phyloP scores from a whole-genome alignment of 2,329 filamentous ascomycete genomes.

The Ascochyta clinopodiicola region DNA sequence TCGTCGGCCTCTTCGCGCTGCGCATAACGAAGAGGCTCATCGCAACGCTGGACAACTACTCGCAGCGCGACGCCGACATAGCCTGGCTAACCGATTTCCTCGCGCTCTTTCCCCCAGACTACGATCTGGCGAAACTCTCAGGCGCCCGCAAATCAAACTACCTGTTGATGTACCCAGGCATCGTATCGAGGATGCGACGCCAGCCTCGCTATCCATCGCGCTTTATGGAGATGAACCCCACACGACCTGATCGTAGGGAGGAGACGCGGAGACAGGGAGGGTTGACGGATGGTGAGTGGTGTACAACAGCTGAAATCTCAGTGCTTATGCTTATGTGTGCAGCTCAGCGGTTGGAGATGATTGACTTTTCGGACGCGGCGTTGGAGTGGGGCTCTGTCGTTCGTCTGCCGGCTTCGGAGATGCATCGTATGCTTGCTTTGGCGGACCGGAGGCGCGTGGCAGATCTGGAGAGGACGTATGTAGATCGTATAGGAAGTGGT shows the following conservation, averaged over 20 bases:
- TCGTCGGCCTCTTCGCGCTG: constrained; percentile 36
- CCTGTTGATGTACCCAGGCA: constrained; percentile 18
- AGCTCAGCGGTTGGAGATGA: constrained; percentile 25
- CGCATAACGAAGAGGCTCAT: constrained; percentile 28
- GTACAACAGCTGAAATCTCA: neutral
- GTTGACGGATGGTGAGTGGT: constrained; percentile 27
- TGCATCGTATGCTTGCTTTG: constrained; percentile 26
- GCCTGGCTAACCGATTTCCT: constrained; percentile 32
- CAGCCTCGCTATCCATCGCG: constrained; percentile 25
- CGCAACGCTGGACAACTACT: constrained; percentile 22
- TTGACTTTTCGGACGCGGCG: constrained; percentile 37
- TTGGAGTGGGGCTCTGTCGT: constrained; percentile 37
- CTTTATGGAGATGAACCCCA: constrained; percentile 36
- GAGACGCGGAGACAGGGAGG: neutral
- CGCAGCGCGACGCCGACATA: constrained; percentile 20
- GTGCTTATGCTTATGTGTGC: neutral
- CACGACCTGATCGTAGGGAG: neutral
- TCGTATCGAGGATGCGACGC: constrained; percentile 31
- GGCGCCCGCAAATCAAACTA: constrained; percentile 24
- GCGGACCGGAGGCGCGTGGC: constrained; percentile 27
- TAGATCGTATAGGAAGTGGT: too few species aligned
- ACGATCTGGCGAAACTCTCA: constrained; percentile 29
- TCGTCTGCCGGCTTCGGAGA: constrained; percentile 27
- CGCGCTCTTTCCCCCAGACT: constrained; percentile 13
- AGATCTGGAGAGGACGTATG: neutral